Evolutionary conservation across 805 yeast genomes (phyloP).

Genomic region (Hanseniaspora singularis): DNA sequence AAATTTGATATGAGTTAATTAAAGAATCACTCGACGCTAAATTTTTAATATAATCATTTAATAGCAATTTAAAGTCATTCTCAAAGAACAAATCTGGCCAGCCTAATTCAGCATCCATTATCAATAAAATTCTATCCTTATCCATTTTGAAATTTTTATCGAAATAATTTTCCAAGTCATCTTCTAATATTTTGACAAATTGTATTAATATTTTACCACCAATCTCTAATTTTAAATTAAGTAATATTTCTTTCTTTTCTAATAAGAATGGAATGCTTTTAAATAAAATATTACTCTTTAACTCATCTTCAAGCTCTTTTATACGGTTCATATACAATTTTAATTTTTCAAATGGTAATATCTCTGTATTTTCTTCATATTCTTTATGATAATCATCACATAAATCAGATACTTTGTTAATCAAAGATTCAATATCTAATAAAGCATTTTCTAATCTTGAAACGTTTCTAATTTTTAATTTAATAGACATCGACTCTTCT

Average conservation of each 20-base stretch:
- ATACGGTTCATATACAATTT: conserved; percentile 44
- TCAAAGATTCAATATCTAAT: conserved; percentile 35
- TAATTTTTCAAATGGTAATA: conserved; percentile 24
- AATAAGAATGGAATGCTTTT: conserved; percentile 26
- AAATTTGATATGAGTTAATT: conserved; percentile 46
- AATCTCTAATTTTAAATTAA: conserved; percentile 47
- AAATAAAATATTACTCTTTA: conserved; percentile 28
- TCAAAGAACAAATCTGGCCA: conserved; percentile 34
- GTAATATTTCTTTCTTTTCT: conserved; percentile 40
- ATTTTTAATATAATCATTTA: conserved; percentile 42
- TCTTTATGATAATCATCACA: conserved; percentile 19
- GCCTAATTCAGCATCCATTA: conserved; percentile 29
- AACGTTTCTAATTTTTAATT: conserved; percentile 3
- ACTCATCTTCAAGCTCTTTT: conserved; percentile 39
- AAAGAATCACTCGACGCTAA: conserved; percentile 52
- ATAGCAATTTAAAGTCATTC: conserved; percentile 31
- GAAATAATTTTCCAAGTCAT: conserved; percentile 52
- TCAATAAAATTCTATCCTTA: conserved; percentile 36
- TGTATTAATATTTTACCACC: conserved; percentile 54
- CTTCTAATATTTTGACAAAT: conserved; percentile 43
- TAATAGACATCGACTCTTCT: background rate
- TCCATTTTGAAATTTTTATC: conserved; percentile 29
- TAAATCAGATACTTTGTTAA: conserved; percentile 35
- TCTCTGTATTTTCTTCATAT: conserved; percentile 30
- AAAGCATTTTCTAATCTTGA: conserved; percentile 36